These are phyloP conservation scores for Rhodofomes roseus DNA, from an alignment of 1,284 basidiomycete genomes.

Conservation along the genomic window DNA sequence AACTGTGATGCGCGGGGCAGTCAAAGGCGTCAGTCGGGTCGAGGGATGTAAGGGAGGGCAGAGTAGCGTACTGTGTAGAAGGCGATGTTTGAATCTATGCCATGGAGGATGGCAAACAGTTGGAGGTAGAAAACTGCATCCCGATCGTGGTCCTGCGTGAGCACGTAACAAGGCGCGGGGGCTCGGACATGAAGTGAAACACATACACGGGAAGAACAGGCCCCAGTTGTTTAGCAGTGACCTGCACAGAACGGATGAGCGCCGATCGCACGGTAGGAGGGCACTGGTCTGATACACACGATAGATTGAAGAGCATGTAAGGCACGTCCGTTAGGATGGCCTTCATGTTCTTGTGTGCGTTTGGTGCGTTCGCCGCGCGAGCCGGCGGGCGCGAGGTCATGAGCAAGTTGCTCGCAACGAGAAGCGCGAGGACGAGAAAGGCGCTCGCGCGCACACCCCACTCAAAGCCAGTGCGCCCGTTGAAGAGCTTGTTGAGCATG, in stretches of 20 bases:
- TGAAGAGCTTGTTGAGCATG: background rate
- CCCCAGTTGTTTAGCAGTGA: background rate
- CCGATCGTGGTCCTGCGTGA: too few species aligned
- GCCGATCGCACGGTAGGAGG: background rate
- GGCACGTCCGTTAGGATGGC: background rate
- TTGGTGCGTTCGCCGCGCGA: background rate
- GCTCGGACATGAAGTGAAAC: too few species aligned
- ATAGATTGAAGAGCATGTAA: background rate
- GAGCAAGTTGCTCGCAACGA: background rate
- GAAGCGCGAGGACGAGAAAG: background rate
- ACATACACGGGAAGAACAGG: constrained; percentile 13
- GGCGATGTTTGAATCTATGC: constrained; percentile 12
- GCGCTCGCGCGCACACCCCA: constrained; percentile 22
- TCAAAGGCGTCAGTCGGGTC: background rate
- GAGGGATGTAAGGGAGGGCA: background rate
- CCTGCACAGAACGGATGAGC: background rate
- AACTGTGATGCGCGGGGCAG: constrained; percentile 13
- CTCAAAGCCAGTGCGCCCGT: constrained; percentile 35
- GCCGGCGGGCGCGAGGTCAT: background rate
- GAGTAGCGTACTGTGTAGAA: constrained; percentile 7
- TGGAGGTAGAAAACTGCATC: constrained; percentile 29
- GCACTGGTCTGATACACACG: background rate
- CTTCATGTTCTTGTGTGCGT: background rate
- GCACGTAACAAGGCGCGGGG: too few species aligned
- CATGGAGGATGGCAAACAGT: constrained; percentile 13